Conservation (phyloP, 163 green algal genomes). For the Picocystis sp. region DNA sequence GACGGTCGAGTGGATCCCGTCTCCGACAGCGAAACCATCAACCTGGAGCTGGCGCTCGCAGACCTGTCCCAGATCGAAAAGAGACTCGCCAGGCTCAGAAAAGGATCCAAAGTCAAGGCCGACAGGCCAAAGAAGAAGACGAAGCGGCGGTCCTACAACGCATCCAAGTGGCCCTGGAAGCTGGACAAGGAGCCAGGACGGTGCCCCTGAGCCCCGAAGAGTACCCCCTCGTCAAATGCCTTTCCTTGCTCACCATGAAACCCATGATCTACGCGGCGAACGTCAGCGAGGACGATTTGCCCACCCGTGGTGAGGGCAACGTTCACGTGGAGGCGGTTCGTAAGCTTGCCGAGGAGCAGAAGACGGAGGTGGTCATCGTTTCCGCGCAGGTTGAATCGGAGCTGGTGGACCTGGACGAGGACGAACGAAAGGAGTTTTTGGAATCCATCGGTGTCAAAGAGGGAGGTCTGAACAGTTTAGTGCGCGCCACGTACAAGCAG, state of each 20-base stretch:
- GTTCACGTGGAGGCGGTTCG: constrained; percentile 50
- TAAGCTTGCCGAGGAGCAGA: constrained; percentile 35
- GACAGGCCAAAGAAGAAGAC: constrained; percentile 29
- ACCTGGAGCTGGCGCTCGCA: constrained; percentile 86
- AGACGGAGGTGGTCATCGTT: constrained; percentile 60
- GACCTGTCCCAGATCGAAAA: constrained; percentile 77
- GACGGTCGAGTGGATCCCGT: constrained; percentile 55
- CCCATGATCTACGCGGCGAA: constrained; percentile 89
- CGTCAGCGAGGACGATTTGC: constrained; percentile 79
- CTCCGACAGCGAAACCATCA: constrained; percentile 84
- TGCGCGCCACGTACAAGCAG: constrained; percentile 53
- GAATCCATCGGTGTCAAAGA: constrained; percentile 64
- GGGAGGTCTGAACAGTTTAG: constrained; percentile 61
- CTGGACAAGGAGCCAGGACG: constrained; percentile 41
- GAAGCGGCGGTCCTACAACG: constrained; percentile 23
- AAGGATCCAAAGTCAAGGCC: constrained; percentile 15
- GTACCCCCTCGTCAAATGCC: constrained; percentile 35
- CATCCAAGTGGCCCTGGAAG: constrained; percentile 17
- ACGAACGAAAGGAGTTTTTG: constrained; percentile 82
- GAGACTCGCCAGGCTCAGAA: constrained; percentile 50
- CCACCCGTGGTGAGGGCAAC: constrained; percentile 54
- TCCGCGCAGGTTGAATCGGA: constrained; percentile 87
- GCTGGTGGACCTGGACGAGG: constrained; percentile 76
- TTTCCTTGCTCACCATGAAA: constrained; percentile 88
- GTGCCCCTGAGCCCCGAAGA: constrained; percentile 66